A percentile compares a stretch with the other conserved stretches of the same genome.
phyloP scores from a whole-genome alignment of 2,329 filamentous ascomycete species.

The Fusarium pilosicola region DNA sequence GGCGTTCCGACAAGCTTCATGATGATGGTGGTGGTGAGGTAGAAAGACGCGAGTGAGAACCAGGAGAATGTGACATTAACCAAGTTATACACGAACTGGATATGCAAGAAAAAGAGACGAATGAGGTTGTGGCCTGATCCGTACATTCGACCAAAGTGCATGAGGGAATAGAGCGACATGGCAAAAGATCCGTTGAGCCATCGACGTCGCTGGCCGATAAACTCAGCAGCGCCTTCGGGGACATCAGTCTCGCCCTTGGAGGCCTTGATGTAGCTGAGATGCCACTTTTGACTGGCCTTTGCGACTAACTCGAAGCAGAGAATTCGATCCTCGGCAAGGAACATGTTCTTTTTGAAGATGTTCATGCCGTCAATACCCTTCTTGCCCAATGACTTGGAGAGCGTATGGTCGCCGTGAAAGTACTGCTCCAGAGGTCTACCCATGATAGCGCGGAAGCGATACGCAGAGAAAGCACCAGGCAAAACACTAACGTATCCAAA shows the following conservation, averaged over 20 bases:
- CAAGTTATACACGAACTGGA: constrained; percentile 41
- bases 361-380: constrained; percentile 43
- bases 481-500: constrained; percentile 42
- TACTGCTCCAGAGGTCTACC: constrained; percentile 39
- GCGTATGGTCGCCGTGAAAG: constrained; percentile 41
- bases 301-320: constrained; percentile 42
- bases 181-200: constrained; percentile 42
- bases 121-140: constrained; percentile 38
- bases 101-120: constrained; percentile 39
- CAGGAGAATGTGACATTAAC: constrained; percentile 39
- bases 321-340: constrained; percentile 40
- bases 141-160: constrained; percentile 40
- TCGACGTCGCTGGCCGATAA: constrained; percentile 38
- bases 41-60: constrained; percentile 38
- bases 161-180: constrained; percentile 41
- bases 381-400: constrained; percentile 39
- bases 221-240: constrained; percentile 38
- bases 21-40: constrained; percentile 39
- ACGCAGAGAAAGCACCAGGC: constrained; percentile 40
- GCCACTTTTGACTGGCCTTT: constrained; percentile 42
- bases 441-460: constrained; percentile 41
- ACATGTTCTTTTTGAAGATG: constrained; percentile 45
- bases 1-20: constrained; percentile 40
- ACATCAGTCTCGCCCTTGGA: constrained; percentile 42
- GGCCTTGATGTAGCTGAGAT: constrained; percentile 41